Evolutionary conservation across 257 asterid genomes (phyloP).

Genomic region (Lithospermum erythrorhizon): DNA sequence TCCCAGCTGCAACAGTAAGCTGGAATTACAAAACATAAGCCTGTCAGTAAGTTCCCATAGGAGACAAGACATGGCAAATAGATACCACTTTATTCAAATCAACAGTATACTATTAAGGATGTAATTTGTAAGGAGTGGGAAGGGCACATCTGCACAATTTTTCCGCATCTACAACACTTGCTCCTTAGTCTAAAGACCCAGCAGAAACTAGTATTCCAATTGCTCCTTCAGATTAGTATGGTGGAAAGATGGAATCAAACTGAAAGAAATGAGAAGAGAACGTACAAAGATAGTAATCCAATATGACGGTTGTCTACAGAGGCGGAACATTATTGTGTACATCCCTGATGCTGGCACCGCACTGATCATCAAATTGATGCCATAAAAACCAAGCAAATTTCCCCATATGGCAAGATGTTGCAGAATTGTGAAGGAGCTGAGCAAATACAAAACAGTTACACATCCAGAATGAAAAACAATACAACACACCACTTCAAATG

Average conservation of each 20-base stretch:
- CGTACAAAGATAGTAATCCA: constrained; percentile 85
- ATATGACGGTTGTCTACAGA: constrained; percentile 82
- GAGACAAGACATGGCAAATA: too few species aligned
- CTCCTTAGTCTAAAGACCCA: too few species aligned
- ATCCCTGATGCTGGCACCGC: constrained; percentile 73
- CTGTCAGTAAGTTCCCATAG: background rate
- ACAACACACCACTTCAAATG: background rate
- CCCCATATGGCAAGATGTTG: constrained; percentile 98
- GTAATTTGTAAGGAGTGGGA: too few species aligned
- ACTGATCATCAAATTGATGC: constrained; percentile 86
- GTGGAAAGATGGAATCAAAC: background rate
- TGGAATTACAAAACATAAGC: constrained; percentile 22
- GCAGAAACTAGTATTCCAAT: too few species aligned
- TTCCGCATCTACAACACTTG: too few species aligned
- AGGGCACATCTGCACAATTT: too few species aligned
- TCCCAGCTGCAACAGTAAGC: constrained; percentile 79
- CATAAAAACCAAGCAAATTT: constrained; percentile 73
- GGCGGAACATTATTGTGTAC: constrained; percentile 89
- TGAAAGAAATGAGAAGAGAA: constrained; percentile 11
- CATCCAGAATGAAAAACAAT: background rate
- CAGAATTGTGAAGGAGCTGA: constrained; percentile 77
- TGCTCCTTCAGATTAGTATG: too few species aligned
- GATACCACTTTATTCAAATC: too few species aligned
- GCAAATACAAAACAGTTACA: constrained; percentile 9
- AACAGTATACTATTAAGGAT: too few species aligned